Percentiles rank a stretch among this genome's conserved stretches.
These are phyloP conservation scores for Saccharomycopsis fibuligera DNA, from an alignment of 805 yeast genomes.

Conservation along the genomic window DNA sequence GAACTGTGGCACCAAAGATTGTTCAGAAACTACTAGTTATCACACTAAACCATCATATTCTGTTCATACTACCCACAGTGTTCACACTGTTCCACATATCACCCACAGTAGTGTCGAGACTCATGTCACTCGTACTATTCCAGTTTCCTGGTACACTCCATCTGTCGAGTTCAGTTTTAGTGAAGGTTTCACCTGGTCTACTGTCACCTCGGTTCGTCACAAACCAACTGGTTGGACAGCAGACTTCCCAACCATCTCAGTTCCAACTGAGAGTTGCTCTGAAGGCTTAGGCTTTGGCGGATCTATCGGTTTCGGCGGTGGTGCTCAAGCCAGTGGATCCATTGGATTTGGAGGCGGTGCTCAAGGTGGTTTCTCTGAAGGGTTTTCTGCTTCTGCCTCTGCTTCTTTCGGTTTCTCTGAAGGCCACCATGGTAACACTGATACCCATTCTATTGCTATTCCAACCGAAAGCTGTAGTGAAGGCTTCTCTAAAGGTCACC, in stretches of 20 bases:
- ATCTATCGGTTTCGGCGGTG: no score
- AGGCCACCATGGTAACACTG: background rate
- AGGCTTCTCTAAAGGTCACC: no score
- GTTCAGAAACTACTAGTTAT: background rate
- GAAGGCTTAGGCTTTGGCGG: no score
- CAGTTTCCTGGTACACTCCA: background rate
- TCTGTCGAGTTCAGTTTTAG: background rate
- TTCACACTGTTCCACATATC: background rate
- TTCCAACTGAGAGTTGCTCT: no score
- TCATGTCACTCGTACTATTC: background rate
- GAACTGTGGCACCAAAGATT: background rate
- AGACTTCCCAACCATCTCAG: background rate
- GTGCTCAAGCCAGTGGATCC: no score
- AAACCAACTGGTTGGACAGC: background rate
- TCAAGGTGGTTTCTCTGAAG: background rate
- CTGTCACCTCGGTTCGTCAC: background rate
- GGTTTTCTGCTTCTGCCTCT: background rate
- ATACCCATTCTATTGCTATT: background rate
- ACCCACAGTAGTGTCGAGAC: background rate
- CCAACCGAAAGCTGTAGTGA: no score
- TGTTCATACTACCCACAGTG: background rate
- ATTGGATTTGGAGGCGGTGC: no score
- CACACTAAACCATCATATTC: background rate
- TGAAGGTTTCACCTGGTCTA: background rate
- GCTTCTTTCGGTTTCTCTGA: background rate